phyloP scores from a whole-genome alignment of 208 protist genomes.

The Trypanosoma platydactyli region DNA sequence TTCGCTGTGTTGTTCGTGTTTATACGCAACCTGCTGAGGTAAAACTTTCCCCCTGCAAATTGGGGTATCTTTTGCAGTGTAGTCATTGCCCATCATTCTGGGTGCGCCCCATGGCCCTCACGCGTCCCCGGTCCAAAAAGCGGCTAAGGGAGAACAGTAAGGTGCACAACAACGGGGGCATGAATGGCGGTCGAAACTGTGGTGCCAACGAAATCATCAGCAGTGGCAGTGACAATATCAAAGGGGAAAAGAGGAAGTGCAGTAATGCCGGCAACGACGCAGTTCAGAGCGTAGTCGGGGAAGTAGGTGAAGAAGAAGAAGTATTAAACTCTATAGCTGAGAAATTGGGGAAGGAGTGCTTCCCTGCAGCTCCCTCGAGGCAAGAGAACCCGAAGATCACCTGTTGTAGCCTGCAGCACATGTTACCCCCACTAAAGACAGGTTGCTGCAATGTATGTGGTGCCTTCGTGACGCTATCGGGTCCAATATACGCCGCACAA shows the following conservation, averaged over 20 bases:
- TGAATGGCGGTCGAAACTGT: constrained; percentile 11
- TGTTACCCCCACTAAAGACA: constrained; percentile 15
- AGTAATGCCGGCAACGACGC: background rate
- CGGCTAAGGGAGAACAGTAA: constrained; percentile 3
- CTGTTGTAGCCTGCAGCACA: constrained; percentile 33
- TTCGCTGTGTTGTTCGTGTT: constrained; percentile 98
- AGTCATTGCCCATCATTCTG: constrained; percentile 93
- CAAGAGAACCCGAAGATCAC: constrained; percentile 51
- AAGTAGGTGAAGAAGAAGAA: constrained; percentile 1
- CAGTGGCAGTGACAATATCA: constrained; percentile 12
- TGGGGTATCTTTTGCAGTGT: constrained; percentile 95
- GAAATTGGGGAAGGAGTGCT: constrained; percentile 32
- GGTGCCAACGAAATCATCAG: too few species aligned
- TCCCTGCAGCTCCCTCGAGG: constrained; percentile 42
- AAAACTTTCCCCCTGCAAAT: constrained; percentile 90
- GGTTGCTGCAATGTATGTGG: constrained; percentile 83
- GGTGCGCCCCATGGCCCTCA: constrained; percentile 87
- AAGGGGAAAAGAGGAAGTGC: background rate
- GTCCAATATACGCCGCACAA: constrained; percentile 92
- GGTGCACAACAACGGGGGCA: background rate
- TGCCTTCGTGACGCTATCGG: constrained; percentile 70
- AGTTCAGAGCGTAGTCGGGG: too few species aligned
- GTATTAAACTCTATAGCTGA: constrained; percentile 11
- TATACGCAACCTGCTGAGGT: constrained; percentile 88
- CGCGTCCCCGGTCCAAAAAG: constrained; percentile 22